A percentile compares a stretch with the other conserved stretches of the same genome.
Evolutionary conservation across 345 rosid genomes (phyloP).

Genomic region (Arabidopsis thaliana): DNA sequence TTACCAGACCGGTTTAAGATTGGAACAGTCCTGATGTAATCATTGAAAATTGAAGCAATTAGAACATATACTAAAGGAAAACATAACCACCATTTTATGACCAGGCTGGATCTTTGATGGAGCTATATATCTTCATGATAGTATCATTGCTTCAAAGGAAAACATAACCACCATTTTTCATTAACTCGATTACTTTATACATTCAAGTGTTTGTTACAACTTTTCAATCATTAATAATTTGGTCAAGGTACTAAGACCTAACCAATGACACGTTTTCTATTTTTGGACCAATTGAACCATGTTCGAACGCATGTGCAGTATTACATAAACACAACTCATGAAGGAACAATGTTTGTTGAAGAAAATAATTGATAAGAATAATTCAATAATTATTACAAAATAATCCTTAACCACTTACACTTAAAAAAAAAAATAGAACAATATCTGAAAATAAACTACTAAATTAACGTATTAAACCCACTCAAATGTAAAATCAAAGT

Average conservation of each 20-base stretch:
- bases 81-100: conserved; percentile 25
- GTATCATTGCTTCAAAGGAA: conserved; percentile 44
- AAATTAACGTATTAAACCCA: not conserved
- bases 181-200: conserved; percentile 14
- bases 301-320: conserved; percentile 37
- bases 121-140: conserved; percentile 31
- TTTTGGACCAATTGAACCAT: conserved; percentile 25
- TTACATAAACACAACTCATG: conserved; percentile 15
- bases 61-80: conserved; percentile 37
- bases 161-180: conserved; percentile 20
- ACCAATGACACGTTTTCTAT: conserved; percentile 22
- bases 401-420: conserved; percentile 35
- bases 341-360: conserved; percentile 26
- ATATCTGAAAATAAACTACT: conserved; percentile 1
- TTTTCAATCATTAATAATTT: conserved; percentile 29
- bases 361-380: conserved; percentile 40
- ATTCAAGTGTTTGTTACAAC: conserved; percentile 1
- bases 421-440: conserved; percentile 25
- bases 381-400: conserved; percentile 44
- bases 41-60: conserved; percentile 22
- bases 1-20: conserved; percentile 10
- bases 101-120: conserved; percentile 35
- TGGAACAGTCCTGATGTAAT: conserved; percentile 12
- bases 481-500: conserved; percentile 24
- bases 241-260: conserved; percentile 24